Conservation (phyloP, 2,329 filamentous ascomycete species). For the Beauveria rudraprayagi region DNA sequence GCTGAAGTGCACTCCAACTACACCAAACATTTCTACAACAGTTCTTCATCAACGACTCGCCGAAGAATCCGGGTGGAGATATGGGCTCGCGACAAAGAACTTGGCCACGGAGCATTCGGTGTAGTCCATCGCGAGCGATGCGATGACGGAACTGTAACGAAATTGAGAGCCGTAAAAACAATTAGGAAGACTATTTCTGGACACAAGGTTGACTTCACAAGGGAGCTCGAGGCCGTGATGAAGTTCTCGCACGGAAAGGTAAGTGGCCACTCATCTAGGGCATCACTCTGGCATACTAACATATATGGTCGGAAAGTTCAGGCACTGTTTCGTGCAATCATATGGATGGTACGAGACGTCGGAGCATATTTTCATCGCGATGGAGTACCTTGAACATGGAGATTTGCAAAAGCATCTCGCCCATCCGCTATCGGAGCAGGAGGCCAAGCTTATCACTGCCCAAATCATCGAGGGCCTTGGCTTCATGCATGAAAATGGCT, state of each 20-base stretch:
- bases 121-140: conserved; percentile 6
- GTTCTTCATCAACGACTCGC: neutral
- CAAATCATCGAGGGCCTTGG: conserved; percentile 14
- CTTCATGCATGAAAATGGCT: conserved; percentile 15
- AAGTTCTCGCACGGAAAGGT: conserved; percentile 13
- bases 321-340: conserved; percentile 14
- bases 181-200: neutral
- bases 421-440: conserved; percentile 1
- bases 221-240: conserved; percentile 9
- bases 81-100: neutral
- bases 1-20: conserved; percentile 1
- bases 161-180: neutral
- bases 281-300: neutral
- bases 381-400: conserved; percentile 14
- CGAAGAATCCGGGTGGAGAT: neutral
- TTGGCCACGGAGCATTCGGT: conserved; percentile 11
- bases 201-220: neutral
- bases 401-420: conserved; percentile 11
- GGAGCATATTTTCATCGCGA: conserved; percentile 11
- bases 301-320: conserved; percentile 4
- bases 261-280: neutral
- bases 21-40: conserved; percentile 7
- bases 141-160: neutral
- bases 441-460: conserved; percentile 9
- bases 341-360: conserved; percentile 14